Percentiles rank a stretch among this genome's conserved stretches.
Conservation (phyloP, 495 filamentous ascomycete genomes). For the Penicillium odoratum region DNA sequence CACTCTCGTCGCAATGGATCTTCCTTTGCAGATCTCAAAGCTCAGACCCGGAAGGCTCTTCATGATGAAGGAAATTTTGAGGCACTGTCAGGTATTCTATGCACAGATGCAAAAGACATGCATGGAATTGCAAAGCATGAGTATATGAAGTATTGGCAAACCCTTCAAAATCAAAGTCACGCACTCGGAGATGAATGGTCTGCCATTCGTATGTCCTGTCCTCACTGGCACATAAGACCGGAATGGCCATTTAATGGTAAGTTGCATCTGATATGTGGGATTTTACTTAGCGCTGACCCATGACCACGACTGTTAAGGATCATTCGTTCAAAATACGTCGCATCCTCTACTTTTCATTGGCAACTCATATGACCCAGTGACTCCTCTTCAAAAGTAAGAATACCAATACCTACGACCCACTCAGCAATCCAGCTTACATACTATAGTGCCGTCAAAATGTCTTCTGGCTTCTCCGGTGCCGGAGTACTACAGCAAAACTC, state of each 20-base stretch:
- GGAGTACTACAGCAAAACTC: neutral
- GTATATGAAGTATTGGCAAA: neutral
- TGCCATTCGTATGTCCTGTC: neutral
- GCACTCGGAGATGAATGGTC: neutral
- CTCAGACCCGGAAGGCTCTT: too few species aligned
- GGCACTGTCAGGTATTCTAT: neutral
- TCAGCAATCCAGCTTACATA: neutral
- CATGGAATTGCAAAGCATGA: neutral
- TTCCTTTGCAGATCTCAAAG: neutral
- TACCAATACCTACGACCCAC: neutral
- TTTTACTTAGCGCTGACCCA: neutral
- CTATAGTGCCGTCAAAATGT: neutral
- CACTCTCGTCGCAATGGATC: neutral
- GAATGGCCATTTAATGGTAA: neutral
- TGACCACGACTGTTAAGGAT: neutral
- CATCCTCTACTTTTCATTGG: slow-evolving; percentile 3
- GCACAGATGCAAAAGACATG: neutral
- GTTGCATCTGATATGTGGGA: neutral
- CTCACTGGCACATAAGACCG: neutral
- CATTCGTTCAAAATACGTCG: slow-evolving; percentile 2
- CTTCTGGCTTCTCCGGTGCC: neutral
- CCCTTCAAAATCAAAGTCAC: neutral
- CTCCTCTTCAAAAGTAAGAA: neutral
- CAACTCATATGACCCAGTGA: neutral
- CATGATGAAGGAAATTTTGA: neutral